Evolutionary conservation across 2,329 filamentous ascomycete species (phyloP).

Genomic region (Thielaviopsis cerberus): DNA sequence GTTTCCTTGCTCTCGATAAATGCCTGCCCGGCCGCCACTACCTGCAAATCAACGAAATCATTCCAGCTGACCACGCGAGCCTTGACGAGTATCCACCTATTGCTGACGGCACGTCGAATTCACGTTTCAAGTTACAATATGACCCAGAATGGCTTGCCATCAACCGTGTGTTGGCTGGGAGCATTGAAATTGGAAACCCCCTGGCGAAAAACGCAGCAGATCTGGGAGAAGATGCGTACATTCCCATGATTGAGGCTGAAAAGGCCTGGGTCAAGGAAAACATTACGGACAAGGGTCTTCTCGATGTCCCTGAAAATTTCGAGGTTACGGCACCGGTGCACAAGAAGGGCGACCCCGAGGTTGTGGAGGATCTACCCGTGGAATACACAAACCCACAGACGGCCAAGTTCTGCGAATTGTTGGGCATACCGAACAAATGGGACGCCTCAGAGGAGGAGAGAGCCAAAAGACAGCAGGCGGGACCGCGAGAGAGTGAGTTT

Average conservation of each 20-base stretch:
- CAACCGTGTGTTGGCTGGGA: constrained; percentile 56
- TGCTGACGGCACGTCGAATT: constrained; percentile 21
- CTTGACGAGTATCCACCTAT: constrained; percentile 13
- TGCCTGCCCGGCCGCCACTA: constrained; percentile 65
- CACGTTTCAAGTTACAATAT: constrained; percentile 52
- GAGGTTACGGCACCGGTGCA: constrained; percentile 55
- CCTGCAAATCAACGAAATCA: constrained; percentile 56
- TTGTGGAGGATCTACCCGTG: constrained; percentile 42
- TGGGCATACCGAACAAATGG: constrained; percentile 62
- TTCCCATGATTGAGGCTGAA: constrained; percentile 47
- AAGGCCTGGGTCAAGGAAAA: constrained; percentile 67
- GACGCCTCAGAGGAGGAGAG: constrained; percentile 55
- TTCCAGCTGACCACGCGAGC: constrained; percentile 24
- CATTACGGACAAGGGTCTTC: constrained; percentile 40
- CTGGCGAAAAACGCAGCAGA: constrained; percentile 35
- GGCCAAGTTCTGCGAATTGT: constrained; percentile 55
- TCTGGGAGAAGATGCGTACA: constrained; percentile 50
- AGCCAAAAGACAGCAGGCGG: constrained; percentile 36
- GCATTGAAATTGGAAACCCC: constrained; percentile 45
- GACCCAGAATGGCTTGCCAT: constrained; percentile 95
- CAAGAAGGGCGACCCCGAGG: constrained; percentile 35
- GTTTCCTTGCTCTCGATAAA: constrained; percentile 84
- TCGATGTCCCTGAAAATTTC: constrained; percentile 66
- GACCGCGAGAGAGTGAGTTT: background rate
- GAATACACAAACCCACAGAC: constrained; percentile 87